phyloP scores from a whole-genome alignment of 192 early-diverging fungal species.

The Spizellomyces sp. region DNA sequence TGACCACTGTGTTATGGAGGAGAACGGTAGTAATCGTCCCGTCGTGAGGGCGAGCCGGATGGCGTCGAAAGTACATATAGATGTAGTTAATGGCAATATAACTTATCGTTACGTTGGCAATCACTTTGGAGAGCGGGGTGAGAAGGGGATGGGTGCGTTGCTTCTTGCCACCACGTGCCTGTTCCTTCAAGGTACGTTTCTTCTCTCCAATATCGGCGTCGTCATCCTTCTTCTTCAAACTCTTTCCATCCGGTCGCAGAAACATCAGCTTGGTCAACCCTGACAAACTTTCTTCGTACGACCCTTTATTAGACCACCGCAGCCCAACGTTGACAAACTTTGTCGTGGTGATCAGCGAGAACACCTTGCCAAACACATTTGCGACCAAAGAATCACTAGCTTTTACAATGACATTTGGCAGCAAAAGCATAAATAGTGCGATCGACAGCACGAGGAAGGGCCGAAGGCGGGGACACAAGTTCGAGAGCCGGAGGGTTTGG shows the following conservation, averaged over 20 bases:
- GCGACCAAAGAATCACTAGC: neutral
- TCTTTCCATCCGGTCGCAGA: neutral
- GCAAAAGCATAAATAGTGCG: neutral
- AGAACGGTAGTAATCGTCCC: neutral
- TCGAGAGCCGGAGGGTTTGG: slow-evolving; percentile 1
- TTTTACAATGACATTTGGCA: neutral
- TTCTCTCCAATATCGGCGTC: neutral
- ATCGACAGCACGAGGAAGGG: neutral
- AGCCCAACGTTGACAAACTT: neutral
- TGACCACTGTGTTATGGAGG: neutral
- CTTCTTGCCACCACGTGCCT: neutral
- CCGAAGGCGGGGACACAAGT: neutral
- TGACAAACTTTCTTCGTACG: neutral
- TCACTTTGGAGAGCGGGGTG: neutral
- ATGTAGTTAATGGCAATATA: slow-evolving; percentile 2
- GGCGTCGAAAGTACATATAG: neutral
- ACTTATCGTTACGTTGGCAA: neutral
- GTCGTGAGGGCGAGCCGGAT: neutral
- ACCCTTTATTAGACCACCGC: neutral
- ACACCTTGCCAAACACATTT: neutral
- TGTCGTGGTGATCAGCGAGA: neutral
- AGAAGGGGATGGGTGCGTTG: neutral
- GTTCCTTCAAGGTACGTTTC: neutral
- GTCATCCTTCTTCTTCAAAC: neutral
- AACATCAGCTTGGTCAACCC: neutral